Percentiles rank a stretch among this genome's conserved stretches.
Conservation (phyloP, 2,329 filamentous ascomycete species). For the Fusarium anthophilum region DNA sequence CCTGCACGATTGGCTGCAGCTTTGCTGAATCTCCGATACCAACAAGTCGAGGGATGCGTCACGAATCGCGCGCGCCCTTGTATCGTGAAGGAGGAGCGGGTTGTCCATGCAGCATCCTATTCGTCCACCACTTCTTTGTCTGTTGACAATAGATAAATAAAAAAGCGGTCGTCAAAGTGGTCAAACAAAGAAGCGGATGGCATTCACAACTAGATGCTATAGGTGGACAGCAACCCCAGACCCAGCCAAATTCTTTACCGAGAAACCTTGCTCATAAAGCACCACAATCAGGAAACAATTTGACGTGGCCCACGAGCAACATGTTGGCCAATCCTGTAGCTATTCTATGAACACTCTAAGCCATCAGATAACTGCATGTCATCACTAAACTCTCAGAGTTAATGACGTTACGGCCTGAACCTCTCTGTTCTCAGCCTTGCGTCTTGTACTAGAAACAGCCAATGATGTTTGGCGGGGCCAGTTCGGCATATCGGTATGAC, state of each 20-base stretch:
- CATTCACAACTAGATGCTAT: neutral
- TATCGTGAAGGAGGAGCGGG: constrained; percentile 21
- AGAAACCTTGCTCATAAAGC: constrained; percentile 6
- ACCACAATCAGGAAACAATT: constrained; percentile 18
- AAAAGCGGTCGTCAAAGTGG: constrained; percentile 3
- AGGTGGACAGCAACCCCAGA: constrained; percentile 2
- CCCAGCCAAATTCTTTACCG: constrained; percentile 11
- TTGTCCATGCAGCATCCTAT: constrained; percentile 8
- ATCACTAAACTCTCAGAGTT: neutral
- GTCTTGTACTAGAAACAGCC: constrained; percentile 6
- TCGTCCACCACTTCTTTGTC: constrained; percentile 13
- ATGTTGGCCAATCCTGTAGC: neutral
- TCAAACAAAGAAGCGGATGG: neutral
- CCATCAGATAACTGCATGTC: neutral
- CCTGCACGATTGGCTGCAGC: constrained; percentile 32
- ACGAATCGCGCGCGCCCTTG: constrained; percentile 35
- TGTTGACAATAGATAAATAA: constrained; percentile 16
- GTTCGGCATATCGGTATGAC: constrained; percentile 23
- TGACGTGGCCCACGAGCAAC: neutral
- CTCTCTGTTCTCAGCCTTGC: constrained; percentile 23
- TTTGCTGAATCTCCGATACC: constrained; percentile 33
- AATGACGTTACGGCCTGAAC: neutral
- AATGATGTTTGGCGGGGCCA: constrained; percentile 32
- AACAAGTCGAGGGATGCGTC: constrained; percentile 38
- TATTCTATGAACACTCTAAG: neutral